Base-by-base conservation (phyloP, 148 eudicot genomes). In the Agrostemma githago region DNA sequence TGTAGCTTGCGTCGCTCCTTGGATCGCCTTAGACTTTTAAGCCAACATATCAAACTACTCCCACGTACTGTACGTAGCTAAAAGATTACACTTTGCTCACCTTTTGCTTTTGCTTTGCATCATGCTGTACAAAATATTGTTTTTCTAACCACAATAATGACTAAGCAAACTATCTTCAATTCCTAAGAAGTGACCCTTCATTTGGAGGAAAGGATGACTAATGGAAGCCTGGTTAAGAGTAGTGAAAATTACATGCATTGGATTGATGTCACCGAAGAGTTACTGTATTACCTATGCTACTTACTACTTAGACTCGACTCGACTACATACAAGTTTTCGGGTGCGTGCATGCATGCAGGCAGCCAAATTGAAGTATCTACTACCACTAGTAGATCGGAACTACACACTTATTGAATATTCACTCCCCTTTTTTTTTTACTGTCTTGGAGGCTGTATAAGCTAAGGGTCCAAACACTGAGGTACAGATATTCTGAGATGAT, bases 1-100 rank as follows among this genome's bases (percentile, higher is more conserved):
- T 8, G 16, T 60, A 75, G 76, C 82, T 80, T 76, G 76, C 82
- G 75, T 76, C 83, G 76, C 83, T n/a, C 83, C 79, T 80, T 76
- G 1, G 34, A 26, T 26, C 34, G 34, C 34, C 34, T 26, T 26
- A 1, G 34, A 78, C 76, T 75, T 70, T 79, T 65, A 72, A 70
- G 39, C 63, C 79, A 79, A 76, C 70, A 70, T 72, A 71, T 72
- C 38, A 72, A 72, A 72, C 75, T 42, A 62, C 64, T 72, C 72
- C 34, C 34, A 26, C 34, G 34, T 26, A 26, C 34, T 26, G 34
- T 26, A 26, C 34, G 34, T 75, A 43, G 68, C 66, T 12, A 65
- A 69, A 65, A 66, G 14, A 65, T 70, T 70, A 77, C 53, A 63
- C 72, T 72, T 77, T 58, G 42, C 65, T 53, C 44, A 19, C 40